Base-by-base conservation (phyloP, 192 early-diverging fungal genomes). In the Chytriomyces sp. region DNA sequence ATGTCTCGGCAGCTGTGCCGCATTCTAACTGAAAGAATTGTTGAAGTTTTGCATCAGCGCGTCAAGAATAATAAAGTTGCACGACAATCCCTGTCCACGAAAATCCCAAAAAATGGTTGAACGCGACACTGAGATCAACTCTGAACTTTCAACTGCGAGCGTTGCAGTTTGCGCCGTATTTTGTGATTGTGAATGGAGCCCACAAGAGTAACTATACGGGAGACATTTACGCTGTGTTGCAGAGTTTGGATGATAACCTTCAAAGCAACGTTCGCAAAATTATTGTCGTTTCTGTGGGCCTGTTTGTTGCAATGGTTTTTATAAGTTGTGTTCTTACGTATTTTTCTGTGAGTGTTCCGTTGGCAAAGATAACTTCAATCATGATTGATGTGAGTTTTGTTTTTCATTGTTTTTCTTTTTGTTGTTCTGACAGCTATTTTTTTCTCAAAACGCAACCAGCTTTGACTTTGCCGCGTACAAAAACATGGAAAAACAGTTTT, bases 131-230 rank as follows among this genome's bases (percentile, higher is more conserved):
- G 3, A 35, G 2, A 35, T 35, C 2, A 35, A 35, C 35, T 35
- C 35, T 35, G 35, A 24, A 64, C 24, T 64, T 64, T 35, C 62
- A 64, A 20, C 20, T 64, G 20, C 62, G 24, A 20, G 62, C 35
- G 9, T 7, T 64, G 62, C 24, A 6, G 0, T 35, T 28, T 28
- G 62, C 20, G 24, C 62, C 62, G 7, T 11, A 47, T 0, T 69
- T 28, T 59, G 28, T 69, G 13, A 69, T 69, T 69, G 67, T 69
- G 59, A 69, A 69, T 69, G 67, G 67, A 18, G 67, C 67, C 0
- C 67, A 7, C 4, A 69, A 45, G 0, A 69, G 18, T 7, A 43
- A 69, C 59, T 69, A 69, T 43, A 61, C 59, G 5, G 67, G 67
- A 46, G 67, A 69, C 7, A 69, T 69, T 45, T 7, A 69, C 67